Evolutionary conservation across 305 asterid species (phyloP), one percentile per base, ranked within the genome.

Genomic region (Fraxinus dipetala): DNA sequence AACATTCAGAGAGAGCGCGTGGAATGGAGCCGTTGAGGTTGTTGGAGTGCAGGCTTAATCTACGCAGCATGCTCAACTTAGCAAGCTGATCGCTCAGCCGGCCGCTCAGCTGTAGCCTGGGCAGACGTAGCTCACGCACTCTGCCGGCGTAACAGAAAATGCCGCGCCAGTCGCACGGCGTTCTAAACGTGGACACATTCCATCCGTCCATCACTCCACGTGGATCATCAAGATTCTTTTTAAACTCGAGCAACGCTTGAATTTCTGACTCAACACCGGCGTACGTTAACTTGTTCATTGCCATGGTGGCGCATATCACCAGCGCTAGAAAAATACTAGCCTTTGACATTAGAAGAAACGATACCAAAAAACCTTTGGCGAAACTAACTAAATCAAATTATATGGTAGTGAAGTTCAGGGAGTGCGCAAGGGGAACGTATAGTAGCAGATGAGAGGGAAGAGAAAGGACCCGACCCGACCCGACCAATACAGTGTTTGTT

Each of bases 131-230:
- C 78, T 92, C 93, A n/a, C 87, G 89, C 40, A 94, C 98, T 22
- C 87, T 80, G 81, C 88, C 92, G 63, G 83, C 85, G 78, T 69
- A 82, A 80, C 98, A 94, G 6, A 76, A 74, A 85, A 94, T 84
- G 86, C 98, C 98, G 48, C 86, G 83, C 98, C 98, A 94, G 84
- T 94, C 97, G 87, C 98, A 94, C 3, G 98, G 98, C 9, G 95
- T 91, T 51, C 83, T 78, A 0, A 92, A 82, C 18, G 95, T 91
- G 85, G 95, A 84, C 1, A 80, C 81, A 76, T 87, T 87, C 98
- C 98, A 94, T 76, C 87, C 89, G 82, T 80, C 92, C 88, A 93
- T 78, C 1, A 82, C 93, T 18, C 92, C 92, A 10, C 88, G 90
- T 22, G 97, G 98, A 76, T 95, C 98, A 84, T 79, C 81, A 30